Conservation (phyloP, 2,329 filamentous ascomycete species). For the Scortechinia acanthostroma region DNA sequence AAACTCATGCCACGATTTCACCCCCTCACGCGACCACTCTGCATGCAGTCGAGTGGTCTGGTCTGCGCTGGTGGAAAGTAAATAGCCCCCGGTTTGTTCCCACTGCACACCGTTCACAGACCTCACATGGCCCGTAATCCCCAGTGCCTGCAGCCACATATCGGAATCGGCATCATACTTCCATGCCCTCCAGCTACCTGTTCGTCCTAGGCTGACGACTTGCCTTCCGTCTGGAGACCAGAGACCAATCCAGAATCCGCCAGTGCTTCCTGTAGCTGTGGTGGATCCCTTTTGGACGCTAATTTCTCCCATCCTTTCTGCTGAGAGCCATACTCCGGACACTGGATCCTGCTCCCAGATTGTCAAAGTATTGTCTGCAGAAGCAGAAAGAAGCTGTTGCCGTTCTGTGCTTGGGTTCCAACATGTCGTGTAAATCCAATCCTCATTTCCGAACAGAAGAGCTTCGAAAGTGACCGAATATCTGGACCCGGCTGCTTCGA, state of each 20-base stretch:
- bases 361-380: conserved; percentile 87
- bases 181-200: conserved; percentile 91
- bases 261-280: conserved; percentile 88
- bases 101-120: conserved; percentile 78
- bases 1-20: conserved; percentile 83
- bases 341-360: conserved; percentile 82
- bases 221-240: conserved; percentile 75
- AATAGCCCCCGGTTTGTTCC: conserved; percentile 74
- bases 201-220: conserved; percentile 78
- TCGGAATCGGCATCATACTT: conserved; percentile 50
- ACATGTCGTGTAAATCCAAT: conserved; percentile 85
- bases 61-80: conserved; percentile 83
- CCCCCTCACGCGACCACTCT: conserved; percentile 53
- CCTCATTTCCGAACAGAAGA: conserved; percentile 86
- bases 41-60: conserved; percentile 88
- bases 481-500: conserved; percentile 52
- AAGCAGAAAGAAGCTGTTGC: conserved; percentile 76
- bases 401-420: conserved; percentile 16
- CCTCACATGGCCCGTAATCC: conserved; percentile 76
- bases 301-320: conserved; percentile 81
- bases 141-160: conserved; percentile 70
- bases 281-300: conserved; percentile 92
- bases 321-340: conserved; percentile 87
- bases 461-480: conserved; percentile 90
- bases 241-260: conserved; percentile 91